phyloP scores from a whole-genome alignment of 192 early-diverging fungal genomes.

The Coemansia sp. region DNA sequence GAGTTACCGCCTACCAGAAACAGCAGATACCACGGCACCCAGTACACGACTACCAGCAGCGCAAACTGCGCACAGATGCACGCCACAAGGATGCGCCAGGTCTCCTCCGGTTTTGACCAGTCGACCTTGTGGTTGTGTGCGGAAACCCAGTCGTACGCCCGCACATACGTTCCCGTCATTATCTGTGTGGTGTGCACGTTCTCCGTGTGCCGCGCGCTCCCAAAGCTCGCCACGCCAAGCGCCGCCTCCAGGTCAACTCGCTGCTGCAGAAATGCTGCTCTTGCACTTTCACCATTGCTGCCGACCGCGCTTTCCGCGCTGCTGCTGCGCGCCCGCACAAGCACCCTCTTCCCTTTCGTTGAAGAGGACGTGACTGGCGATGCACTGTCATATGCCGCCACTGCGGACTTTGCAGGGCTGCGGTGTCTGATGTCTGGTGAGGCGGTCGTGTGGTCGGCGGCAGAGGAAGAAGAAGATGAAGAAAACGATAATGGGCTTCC shows the following conservation, averaged over 20 bases:
- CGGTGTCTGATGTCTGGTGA: background rate
- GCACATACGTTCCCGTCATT: constrained; percentile 48
- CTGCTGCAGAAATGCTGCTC: background rate
- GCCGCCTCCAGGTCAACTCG: constrained; percentile 40
- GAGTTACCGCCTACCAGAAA: constrained; percentile 41
- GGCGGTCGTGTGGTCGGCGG: constrained; percentile 1
- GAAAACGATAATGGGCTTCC: too few species aligned
- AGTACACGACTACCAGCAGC: constrained; percentile 38
- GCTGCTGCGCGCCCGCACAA: constrained; percentile 18
- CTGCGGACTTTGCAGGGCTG: background rate
- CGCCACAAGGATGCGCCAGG: constrained; percentile 24
- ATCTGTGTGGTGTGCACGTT: constrained; percentile 55
- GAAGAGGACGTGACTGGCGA: constrained; percentile 7
- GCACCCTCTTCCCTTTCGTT: constrained; percentile 22
- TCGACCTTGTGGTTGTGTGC: constrained; percentile 46
- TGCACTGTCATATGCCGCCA: background rate
- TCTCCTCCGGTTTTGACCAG: constrained; percentile 42
- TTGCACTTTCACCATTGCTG: background rate
- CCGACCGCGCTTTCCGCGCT: background rate
- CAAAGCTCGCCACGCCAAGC: constrained; percentile 51
- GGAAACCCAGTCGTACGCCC: constrained; percentile 42
- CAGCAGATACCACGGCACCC: constrained; percentile 46
- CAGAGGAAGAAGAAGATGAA: background rate
- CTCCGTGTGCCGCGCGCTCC: constrained; percentile 47
- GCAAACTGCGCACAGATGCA: constrained; percentile 37